Evolutionary conservation across 352 stramenopile species (phyloP).

Genomic region (Phytophthora sansomeana): DNA sequence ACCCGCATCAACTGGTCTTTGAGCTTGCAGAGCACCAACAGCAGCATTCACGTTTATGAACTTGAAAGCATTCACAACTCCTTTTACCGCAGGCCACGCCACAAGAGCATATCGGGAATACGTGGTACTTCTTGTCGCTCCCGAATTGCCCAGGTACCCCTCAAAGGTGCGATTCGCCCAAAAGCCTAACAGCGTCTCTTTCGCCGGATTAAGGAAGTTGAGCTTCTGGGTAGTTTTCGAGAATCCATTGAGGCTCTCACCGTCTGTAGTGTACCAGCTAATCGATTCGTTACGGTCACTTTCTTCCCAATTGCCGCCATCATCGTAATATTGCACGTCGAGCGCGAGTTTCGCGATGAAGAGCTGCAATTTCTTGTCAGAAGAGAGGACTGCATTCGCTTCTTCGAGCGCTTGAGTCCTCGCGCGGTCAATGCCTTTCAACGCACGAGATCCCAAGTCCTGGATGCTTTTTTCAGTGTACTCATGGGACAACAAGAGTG

Average conservation of each 20-base stretch:
- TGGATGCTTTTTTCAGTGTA: conserved; percentile 19
- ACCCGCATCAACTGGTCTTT: conserved; percentile 6
- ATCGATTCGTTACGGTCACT: neutral
- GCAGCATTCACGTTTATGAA: conserved; percentile 20
- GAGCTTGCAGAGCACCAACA: conserved; percentile 5
- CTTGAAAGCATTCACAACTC: conserved; percentile 11
- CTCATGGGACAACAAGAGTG: conserved; percentile 27
- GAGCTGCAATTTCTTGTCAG: conserved; percentile 17
- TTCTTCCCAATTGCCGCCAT: neutral
- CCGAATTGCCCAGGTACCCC: conserved; percentile 13
- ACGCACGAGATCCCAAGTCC: neutral
- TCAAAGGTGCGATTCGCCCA: conserved; percentile 23
- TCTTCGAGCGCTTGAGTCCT: conserved; percentile 11
- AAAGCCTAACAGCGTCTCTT: conserved; percentile 9
- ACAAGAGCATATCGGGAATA: conserved; percentile 28
- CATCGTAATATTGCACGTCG: conserved; percentile 14
- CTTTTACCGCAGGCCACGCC: conserved; percentile 8
- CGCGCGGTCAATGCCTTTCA: conserved; percentile 22
- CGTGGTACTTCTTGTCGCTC: conserved; percentile 24
- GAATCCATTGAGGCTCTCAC: neutral
- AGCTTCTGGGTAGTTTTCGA: neutral
- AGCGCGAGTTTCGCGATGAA: conserved; percentile 21
- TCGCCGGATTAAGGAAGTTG: conserved; percentile 24
- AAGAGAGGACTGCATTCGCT: neutral
- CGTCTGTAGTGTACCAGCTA: neutral